Conservation (phyloP, 2,329 filamentous ascomycete genomes). For the Aureobasidium sp. region DNA sequence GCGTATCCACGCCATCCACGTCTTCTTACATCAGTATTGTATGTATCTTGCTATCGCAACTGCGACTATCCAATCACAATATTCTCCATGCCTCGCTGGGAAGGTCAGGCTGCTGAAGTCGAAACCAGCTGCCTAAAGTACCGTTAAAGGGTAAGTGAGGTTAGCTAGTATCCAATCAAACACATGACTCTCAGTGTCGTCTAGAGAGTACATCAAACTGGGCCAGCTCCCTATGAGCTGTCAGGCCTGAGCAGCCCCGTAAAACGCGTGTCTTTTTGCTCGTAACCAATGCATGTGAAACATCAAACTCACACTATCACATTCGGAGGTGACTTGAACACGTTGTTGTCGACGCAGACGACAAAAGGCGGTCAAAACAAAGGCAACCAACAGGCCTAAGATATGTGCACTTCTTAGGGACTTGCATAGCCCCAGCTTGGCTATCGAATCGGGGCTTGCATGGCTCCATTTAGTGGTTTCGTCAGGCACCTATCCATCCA, state of each 20-base stretch:
- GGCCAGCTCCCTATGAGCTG: not conserved
- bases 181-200: not conserved
- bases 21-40: not conserved
- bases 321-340: not conserved
- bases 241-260: not conserved
- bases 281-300: not conserved
- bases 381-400: not conserved
- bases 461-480: not conserved
- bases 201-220: not conserved
- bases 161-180: not conserved
- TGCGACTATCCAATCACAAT: not conserved
- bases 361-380: not conserved
- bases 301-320: not conserved
- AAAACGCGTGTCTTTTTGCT: not conserved
- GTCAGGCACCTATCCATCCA: not conserved
- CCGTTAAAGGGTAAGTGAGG: not conserved
- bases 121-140: no score
- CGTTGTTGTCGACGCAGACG: not conserved
- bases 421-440: not conserved
- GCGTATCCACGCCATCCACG: not conserved
- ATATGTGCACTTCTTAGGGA: not conserved
- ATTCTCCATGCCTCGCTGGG: not conserved
- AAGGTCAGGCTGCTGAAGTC: not conserved
- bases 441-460: not conserved
- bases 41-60: not conserved